Base-by-base conservation (phyloP, 1,284 basidiomycete genomes). In the Puccinia sorghi region DNA sequence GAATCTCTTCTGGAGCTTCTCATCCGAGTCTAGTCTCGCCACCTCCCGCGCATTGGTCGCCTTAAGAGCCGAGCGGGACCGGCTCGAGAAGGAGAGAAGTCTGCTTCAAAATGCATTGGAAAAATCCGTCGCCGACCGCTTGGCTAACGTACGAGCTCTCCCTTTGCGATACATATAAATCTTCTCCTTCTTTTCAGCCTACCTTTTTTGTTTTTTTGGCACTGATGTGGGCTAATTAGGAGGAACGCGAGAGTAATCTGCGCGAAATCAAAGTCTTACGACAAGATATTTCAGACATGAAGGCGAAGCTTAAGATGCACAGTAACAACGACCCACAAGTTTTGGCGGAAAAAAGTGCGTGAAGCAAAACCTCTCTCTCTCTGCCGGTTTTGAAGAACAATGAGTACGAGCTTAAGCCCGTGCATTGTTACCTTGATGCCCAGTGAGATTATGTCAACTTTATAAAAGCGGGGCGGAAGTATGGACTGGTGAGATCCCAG, bases 1-100 rank as follows among this genome's bases (percentile, higher is more conserved):
- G 13, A 78, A 78, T 22, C 46, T 78, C 20, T 78, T 71, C 48
- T 78, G 76, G 76, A 78, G 76, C 32, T 78, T 78, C 46, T 39
- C 76, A 4, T 78, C 76, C 32, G 56, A 78, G 61, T 13, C 66
- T 22, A 63, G 64, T 37, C 27, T 50, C 12, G 27, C 67, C 0
- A 64, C 50, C 50, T 50, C 66, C 20, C 25, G 39, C 22, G 76
- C 76, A 12, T 27, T 78, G 12, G 13, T 11, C n/a, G 12, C 12
- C 11, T 27, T 72, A 2, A 56, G 13, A 9, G 4, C 39, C 20
- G 71, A 72, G 71, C 56, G 46, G 9, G 41, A 72, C 15, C 54
- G n/a, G 12, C 39, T 72, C 12, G 39, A 70, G 32, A 52, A 72
- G 50, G 50, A 59, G 22, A 61, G 32, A 32, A 2, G n/a, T 25